phyloP scores from a whole-genome alignment of 768 basidiomycete genomes.

The Lactifluus subvellereus region DNA sequence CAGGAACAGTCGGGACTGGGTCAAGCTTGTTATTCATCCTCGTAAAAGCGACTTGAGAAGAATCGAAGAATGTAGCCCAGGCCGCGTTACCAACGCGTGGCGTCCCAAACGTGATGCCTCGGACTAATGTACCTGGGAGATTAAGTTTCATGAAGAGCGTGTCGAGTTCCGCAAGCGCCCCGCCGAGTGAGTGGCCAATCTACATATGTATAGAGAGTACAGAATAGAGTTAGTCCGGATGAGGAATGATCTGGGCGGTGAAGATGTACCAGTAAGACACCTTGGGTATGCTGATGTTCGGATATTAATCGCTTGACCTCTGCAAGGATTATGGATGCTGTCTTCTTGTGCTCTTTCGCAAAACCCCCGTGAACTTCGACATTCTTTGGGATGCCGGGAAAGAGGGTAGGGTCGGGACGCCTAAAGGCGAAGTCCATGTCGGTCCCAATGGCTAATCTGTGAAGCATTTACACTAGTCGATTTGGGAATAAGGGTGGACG shows the following conservation, averaged over 20 bases:
- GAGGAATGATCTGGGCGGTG: no score
- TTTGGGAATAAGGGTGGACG: neutral
- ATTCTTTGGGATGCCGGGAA: constrained; percentile 7
- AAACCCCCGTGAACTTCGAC: constrained; percentile 17
- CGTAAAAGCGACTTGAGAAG: constrained; percentile 18
- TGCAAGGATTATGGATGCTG: constrained; percentile 16
- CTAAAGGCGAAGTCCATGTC: neutral
- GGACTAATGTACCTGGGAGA: constrained; percentile 18
- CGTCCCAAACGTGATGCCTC: constrained; percentile 23
- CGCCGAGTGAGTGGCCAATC: constrained; percentile 21
- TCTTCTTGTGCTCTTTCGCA: constrained; percentile 17
- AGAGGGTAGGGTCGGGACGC: constrained; percentile 6
- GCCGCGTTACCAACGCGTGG: constrained; percentile 20
- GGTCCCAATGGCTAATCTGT: constrained; percentile 13
- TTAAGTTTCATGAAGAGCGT: constrained; percentile 22
- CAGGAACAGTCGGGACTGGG: constrained; percentile 19
- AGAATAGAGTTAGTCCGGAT: neutral
- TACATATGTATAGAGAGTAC: neutral
- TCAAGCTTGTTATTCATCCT: constrained; percentile 22
- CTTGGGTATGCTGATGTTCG: neutral
- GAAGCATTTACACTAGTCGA: neutral
- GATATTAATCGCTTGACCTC: constrained; percentile 19
- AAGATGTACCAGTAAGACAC: constrained; percentile 17
- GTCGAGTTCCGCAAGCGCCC: constrained; percentile 23
- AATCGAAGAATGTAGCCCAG: constrained; percentile 19